Conservation (phyloP, 257 asterid species). For the Fraxinus quadrangulata region DNA sequence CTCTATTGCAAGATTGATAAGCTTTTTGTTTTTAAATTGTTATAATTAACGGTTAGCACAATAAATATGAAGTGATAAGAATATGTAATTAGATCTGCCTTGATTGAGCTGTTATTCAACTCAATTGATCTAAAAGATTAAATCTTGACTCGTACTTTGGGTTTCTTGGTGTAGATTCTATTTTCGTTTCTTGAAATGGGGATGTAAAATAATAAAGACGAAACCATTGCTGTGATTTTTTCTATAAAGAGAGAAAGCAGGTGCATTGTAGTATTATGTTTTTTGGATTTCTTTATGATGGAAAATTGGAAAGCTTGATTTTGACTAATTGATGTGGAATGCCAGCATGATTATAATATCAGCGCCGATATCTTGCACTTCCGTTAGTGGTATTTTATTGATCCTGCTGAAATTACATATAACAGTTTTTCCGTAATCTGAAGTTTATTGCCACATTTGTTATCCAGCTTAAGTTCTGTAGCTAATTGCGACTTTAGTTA, state of each 20-base stretch:
- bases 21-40: not conserved
- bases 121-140: slow-evolving; percentile 13
- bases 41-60: not conserved
- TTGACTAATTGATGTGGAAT: slow-evolving; percentile 17
- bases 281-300: not conserved
- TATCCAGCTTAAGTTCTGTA: not conserved
- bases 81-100: slow-evolving; percentile 32
- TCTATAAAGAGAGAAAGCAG: not conserved
- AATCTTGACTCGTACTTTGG: not conserved
- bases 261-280: not conserved
- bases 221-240: not conserved
- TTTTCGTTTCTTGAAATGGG: slow-evolving; percentile 3
- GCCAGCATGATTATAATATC: not conserved
- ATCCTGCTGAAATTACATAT: not conserved
- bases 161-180: slow-evolving; percentile 8
- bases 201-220: not conserved
- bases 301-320: not conserved
- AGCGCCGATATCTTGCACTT: not conserved
- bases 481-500: slow-evolving; percentile 15
- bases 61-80: not conserved
- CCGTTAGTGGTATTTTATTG: not conserved
- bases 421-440: not conserved
- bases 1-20: slow-evolving; percentile 16
- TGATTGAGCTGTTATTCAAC: slow-evolving; percentile 21
- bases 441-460: slow-evolving; percentile 8